Percentiles rank a stretch among this genome's conserved stretches.
Conservation (phyloP, 2,329 filamentous ascomycete species). For the Xylariaceae sp. region DNA sequence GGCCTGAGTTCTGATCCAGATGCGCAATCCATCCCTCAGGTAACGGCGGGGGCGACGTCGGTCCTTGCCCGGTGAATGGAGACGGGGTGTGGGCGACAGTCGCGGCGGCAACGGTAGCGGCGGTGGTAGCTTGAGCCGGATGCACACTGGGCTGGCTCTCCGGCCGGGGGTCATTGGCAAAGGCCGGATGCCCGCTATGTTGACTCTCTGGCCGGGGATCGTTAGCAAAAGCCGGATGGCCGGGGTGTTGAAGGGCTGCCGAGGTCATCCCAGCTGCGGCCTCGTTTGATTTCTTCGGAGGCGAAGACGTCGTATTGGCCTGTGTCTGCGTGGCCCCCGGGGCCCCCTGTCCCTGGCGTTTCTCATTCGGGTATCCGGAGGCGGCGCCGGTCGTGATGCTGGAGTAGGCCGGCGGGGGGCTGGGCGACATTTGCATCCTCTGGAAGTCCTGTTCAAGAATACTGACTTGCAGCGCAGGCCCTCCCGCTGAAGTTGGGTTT, state of each 20-base stretch:
- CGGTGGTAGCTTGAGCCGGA: not conserved
- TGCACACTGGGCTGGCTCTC: too few species aligned
- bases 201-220: constrained; percentile 56
- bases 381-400: constrained; percentile 56
- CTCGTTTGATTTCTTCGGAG: constrained; percentile 33
- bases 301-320: constrained; percentile 29
- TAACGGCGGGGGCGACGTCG: constrained; percentile 82
- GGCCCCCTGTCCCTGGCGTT: constrained; percentile 46
- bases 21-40: constrained; percentile 99
- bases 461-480: constrained; percentile 52
- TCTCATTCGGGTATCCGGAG: constrained; percentile 73
- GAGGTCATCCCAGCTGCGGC: constrained; percentile 39
- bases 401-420: constrained; percentile 93
- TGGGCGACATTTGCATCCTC: constrained; percentile 71
- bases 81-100: constrained; percentile 39
- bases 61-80: constrained; percentile 46
- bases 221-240: constrained; percentile 89
- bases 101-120: not conserved
- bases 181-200: constrained; percentile 46
- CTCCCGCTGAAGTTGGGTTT: constrained; percentile 27
- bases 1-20: constrained; percentile 88
- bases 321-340: constrained; percentile 30
- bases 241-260: constrained; percentile 53
- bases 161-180: too few species aligned
- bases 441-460: constrained; percentile 84